Conservation (phyloP, 1,284 basidiomycete species). For the Puccinia coronata region DNA sequence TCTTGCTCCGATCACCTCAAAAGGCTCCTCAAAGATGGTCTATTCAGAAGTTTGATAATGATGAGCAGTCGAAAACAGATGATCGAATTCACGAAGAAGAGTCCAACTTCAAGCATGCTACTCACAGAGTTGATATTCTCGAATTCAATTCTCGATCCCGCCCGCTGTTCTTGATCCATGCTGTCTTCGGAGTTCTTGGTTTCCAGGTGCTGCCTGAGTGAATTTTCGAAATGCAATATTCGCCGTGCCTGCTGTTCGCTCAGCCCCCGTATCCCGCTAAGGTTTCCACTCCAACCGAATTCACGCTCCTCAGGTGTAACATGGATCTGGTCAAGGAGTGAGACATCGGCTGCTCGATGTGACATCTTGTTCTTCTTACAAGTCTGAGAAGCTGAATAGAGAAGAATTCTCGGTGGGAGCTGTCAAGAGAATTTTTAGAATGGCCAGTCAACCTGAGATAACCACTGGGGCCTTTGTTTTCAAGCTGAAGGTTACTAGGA, state of each 20-base stretch:
- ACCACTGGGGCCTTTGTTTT: not conserved
- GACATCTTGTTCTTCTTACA: not conserved
- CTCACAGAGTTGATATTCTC: not conserved
- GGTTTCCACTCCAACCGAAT: conserved; percentile 28
- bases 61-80: not conserved
- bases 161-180: not conserved
- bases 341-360: conserved; percentile 10
- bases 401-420: not conserved
- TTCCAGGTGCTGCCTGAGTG: conserved; percentile 21
- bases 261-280: conserved; percentile 22
- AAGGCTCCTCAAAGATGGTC: not conserved
- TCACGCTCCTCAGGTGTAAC: conserved; percentile 12
- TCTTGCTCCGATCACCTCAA: conserved; percentile 5
- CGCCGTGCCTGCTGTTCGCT: conserved; percentile 19
- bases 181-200: not conserved
- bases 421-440: not conserved
- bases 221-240: conserved; percentile 29
- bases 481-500: not conserved
- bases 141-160: not conserved
- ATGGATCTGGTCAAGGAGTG: not conserved
- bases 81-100: not conserved
- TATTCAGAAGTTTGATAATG: not conserved
- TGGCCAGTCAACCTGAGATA: not conserved
- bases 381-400: not conserved
- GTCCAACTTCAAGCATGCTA: not conserved